phyloP scores from a whole-genome alignment of 2,329 filamentous ascomycete species.

The Ambrosiella xylebori region DNA sequence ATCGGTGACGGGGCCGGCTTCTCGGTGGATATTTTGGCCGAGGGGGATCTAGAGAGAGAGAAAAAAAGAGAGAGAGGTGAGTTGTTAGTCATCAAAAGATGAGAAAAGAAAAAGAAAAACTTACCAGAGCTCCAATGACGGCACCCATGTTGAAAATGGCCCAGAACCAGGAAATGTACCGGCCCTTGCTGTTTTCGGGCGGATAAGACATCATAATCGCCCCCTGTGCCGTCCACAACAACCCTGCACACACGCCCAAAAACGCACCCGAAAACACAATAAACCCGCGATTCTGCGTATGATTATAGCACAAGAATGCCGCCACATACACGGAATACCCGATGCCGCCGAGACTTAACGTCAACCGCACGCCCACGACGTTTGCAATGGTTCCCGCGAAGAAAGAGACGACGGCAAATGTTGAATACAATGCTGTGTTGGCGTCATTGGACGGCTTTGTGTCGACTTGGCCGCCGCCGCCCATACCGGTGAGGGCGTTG shows the following conservation, averaged over 20 bases:
- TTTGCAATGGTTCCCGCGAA: slow-evolving; percentile 66
- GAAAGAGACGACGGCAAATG: slow-evolving; percentile 51
- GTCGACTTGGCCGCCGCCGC: slow-evolving; percentile 44
- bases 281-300: slow-evolving; percentile 50
- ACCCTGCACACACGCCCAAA: slow-evolving; percentile 60
- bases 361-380: slow-evolving; percentile 50
- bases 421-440: slow-evolving; percentile 54
- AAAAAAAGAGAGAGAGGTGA: background rate
- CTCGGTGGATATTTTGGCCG: slow-evolving; percentile 50
- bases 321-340: slow-evolving; percentile 63
- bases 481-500: slow-evolving; percentile 49
- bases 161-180: slow-evolving; percentile 86
- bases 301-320: slow-evolving; percentile 53
- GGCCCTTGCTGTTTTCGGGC: slow-evolving; percentile 62
- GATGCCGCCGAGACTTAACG: slow-evolving; percentile 54
- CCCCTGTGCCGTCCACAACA: slow-evolving; percentile 70
- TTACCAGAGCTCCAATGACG: slow-evolving; percentile 58
- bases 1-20: slow-evolving; percentile 38
- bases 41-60: slow-evolving; percentile 39
- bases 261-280: slow-evolving; percentile 61
- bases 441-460: slow-evolving; percentile 42
- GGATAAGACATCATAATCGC: slow-evolving; percentile 87
- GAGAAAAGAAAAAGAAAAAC: slow-evolving; percentile 14
- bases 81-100: background rate
- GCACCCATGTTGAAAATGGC: slow-evolving; percentile 86